Conservation (phyloP, 768 basidiomycete species). For the Cystofilobasidium bisporidii region DNA sequence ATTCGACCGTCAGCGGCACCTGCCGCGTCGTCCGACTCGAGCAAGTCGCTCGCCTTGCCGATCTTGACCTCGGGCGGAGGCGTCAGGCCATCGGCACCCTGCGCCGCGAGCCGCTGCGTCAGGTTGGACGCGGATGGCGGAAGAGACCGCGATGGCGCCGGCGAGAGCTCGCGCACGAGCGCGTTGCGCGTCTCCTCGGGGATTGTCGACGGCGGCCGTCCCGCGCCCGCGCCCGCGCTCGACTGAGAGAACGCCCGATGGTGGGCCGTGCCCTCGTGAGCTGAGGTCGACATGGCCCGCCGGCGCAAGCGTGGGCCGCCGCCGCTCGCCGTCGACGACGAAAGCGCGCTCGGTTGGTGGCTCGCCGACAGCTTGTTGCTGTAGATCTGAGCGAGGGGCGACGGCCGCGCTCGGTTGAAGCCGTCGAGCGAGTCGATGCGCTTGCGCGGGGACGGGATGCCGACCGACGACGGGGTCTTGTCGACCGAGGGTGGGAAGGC, state of each 20-base stretch:
- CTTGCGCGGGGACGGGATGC: constrained; percentile 18
- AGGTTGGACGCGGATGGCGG: not conserved
- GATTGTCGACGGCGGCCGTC: constrained; percentile 3
- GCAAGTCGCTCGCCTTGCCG: constrained; percentile 6
- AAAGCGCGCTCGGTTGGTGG: not conserved
- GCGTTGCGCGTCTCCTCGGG: constrained; percentile 12
- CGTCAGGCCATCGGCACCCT: not conserved
- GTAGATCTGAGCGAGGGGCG: constrained; percentile 24
- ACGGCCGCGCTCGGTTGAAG: constrained; percentile 7
- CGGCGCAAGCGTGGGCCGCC: constrained; percentile 1
- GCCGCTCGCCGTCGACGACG: not conserved
- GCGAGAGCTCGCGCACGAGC: not conserved
- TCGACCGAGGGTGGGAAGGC: constrained; percentile 7
- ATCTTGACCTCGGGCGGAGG: not conserved
- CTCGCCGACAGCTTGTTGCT: constrained; percentile 8
- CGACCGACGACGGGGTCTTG: not conserved
- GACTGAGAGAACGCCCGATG: not conserved
- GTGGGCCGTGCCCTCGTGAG: not conserved
- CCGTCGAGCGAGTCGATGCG: constrained; percentile 22
- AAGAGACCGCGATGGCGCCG: not conserved
- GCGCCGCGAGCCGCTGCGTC: not conserved
- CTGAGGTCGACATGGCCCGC: constrained; percentile 14
- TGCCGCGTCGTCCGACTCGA: not conserved
- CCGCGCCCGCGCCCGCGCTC: not conserved
- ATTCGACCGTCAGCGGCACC: not conserved